Percentiles rank a stretch among this genome's conserved stretches.
Conservation (phyloP, 352 stramenopile genomes). For the Phytophthora kernoviae region DNA sequence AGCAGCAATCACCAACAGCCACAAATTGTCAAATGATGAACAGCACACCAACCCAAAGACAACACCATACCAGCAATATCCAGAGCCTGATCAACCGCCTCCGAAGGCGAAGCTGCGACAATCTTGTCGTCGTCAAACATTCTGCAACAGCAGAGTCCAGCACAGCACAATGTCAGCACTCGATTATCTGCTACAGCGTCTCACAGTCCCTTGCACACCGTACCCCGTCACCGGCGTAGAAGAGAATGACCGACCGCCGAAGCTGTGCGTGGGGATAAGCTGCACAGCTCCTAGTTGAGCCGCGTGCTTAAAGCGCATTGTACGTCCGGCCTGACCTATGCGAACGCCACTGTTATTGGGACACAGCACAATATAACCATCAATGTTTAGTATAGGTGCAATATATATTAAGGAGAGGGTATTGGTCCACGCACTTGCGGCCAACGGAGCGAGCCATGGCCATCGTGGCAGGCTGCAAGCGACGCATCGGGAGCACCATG, state of each 20-base stretch:
- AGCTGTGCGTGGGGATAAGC: slow-evolving; percentile 46
- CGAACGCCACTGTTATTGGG: slow-evolving; percentile 25
- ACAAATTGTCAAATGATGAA: slow-evolving; percentile 1
- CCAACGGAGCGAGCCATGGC: slow-evolving; percentile 33
- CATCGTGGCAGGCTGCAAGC: slow-evolving; percentile 55
- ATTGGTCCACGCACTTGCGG: slow-evolving; percentile 23
- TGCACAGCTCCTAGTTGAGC: slow-evolving; percentile 52
- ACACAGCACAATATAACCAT: slow-evolving; percentile 5
- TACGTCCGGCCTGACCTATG: slow-evolving; percentile 27
- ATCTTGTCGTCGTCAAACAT: slow-evolving; percentile 53
- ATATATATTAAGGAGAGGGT: background rate
- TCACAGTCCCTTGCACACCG: background rate
- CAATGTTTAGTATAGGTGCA: background rate
- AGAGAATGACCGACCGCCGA: slow-evolving; percentile 66
- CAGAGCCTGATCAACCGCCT: slow-evolving; percentile 50
- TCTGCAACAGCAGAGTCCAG: slow-evolving; percentile 16
- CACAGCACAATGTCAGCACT: slow-evolving; percentile 5
- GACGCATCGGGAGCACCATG: slow-evolving; percentile 69
- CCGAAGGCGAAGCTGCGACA: slow-evolving; percentile 43
- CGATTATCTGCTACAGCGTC: background rate
- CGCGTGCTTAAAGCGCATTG: slow-evolving; percentile 43
- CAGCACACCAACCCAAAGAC: background rate
- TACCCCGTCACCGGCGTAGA: slow-evolving; percentile 57
- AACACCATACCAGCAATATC: slow-evolving; percentile 40
- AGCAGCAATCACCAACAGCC: slow-evolving; percentile 10